Evolutionary conservation across 75 land plant genomes (phyloP), one percentile per base, ranked within the genome.

Genomic region (Chamaecyparis obtusa): DNA sequence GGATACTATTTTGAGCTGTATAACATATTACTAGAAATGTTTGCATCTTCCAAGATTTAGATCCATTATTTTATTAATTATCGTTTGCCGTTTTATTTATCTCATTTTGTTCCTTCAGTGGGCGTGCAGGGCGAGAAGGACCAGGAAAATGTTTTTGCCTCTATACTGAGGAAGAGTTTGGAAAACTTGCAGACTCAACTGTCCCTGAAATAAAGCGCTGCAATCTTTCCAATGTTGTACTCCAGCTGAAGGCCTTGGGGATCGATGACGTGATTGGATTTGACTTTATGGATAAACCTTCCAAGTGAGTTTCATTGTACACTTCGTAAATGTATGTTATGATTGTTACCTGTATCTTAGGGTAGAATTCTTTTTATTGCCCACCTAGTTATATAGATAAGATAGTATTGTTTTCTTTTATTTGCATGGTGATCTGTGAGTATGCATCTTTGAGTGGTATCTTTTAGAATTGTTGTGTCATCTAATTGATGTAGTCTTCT

Each of bases 51-150:
- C 32, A n/a, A 10, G 27, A 30, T 41, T 46, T 43, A 27, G 14
- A 41, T 41, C 33, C 51, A 14, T 46, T 80, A 77, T 85, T 57
- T 77, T 36, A 39, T 39, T 64, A 13, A 69, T 85, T 21, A 39
- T 57, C 86, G 27, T 85, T 69, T 75, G 0, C 44, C 14, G 24
- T 36, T 85, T 24, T 32, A n/a, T 64, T 24, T 85, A 82, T 72
- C 33, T 78, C 21, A 9, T 72, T 24, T 5, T 57, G n/a, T 30
- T 54, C 30, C 48, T 90, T 60, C 86, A 97, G 99, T 92, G 99
- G 99, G 49, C 98, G 99, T 92, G 99, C 99, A 91, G 99, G 99
- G 71, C 95, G 99, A 87, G 99, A 96, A 90, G 94, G 92, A 57
- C 95, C 99, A 85, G 99, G 99, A 32, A 98, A 98, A 87, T 98